Conservation (phyloP, 768 basidiomycete species). For the Lactarius akahatsu region DNA sequence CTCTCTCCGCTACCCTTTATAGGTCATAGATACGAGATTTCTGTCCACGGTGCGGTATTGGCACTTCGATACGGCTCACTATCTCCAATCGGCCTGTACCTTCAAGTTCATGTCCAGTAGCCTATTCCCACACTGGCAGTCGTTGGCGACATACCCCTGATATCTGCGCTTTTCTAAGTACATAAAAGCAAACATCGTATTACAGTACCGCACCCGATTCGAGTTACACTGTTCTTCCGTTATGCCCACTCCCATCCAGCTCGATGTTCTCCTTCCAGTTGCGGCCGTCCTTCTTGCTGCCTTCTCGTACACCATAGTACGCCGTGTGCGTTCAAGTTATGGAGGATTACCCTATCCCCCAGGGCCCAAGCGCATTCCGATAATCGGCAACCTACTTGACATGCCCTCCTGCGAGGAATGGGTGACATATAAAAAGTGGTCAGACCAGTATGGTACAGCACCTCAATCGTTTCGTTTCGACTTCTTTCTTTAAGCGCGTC, state of each 20-base stretch:
- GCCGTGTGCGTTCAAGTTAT: neutral
- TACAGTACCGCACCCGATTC: neutral
- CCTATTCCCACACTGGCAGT: neutral
- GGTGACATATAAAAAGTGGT: slow-evolving; percentile 13
- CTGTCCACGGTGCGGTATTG: neutral
- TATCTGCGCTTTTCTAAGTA: neutral
- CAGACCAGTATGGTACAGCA: slow-evolving; percentile 9
- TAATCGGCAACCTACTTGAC: slow-evolving; percentile 20
- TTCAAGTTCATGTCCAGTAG: neutral
- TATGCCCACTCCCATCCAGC: neutral
- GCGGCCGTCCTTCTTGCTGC: neutral
- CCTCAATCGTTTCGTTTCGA: neutral
- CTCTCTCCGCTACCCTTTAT: neutral
- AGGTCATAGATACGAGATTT: neutral
- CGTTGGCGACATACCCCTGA: neutral
- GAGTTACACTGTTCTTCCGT: neutral
- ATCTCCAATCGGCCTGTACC: no score
- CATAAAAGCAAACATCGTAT: neutral
- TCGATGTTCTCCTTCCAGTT: neutral
- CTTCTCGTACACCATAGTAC: neutral
- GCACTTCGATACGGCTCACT: neutral
- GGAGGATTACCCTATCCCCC: slow-evolving; percentile 14
- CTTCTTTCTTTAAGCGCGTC: neutral
- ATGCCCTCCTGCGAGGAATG: slow-evolving; percentile 9
- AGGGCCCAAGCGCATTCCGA: slow-evolving; percentile 18